phyloP scores from a whole-genome alignment of 352 stramenopile species.

The Pythium sp. region DNA sequence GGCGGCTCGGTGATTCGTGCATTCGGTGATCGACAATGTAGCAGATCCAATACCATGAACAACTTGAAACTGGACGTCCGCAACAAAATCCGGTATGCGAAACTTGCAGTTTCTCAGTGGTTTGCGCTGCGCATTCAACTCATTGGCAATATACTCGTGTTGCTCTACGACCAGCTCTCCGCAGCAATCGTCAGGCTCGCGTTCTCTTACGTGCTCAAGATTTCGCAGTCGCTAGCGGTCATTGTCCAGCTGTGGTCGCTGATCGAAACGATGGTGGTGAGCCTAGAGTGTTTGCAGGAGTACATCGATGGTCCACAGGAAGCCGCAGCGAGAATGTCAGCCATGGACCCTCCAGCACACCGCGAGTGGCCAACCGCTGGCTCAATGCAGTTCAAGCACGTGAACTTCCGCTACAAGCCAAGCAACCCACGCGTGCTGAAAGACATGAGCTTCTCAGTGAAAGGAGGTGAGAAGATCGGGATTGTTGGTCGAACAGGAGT shows the following conservation, averaged over 20 bases:
- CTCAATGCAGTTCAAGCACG: conserved; percentile 70
- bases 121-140: conserved; percentile 47
- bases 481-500: conserved; percentile 66
- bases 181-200: conserved; percentile 78
- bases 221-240: conserved; percentile 75
- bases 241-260: conserved; percentile 27
- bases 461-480: conserved; percentile 55
- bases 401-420: conserved; percentile 50
- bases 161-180: conserved; percentile 25
- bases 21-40: conserved; percentile 17
- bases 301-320: conserved; percentile 38
- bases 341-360: conserved; percentile 53
- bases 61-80: conserved; percentile 27
- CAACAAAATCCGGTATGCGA: conserved; percentile 26
- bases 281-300: conserved; percentile 39
- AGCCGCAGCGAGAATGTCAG: conserved; percentile 8
- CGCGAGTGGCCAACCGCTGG: conserved; percentile 22
- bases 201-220: conserved; percentile 85
- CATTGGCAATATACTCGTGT: conserved; percentile 32
- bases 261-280: conserved; percentile 46
- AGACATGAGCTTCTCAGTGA: conserved; percentile 42
- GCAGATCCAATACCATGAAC: conserved; percentile 22
- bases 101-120: conserved; percentile 32
- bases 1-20: conserved; percentile 10
- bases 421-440: conserved; percentile 26